Conservation (phyloP, 768 basidiomycete species). For the Tephrocybe rancida region DNA sequence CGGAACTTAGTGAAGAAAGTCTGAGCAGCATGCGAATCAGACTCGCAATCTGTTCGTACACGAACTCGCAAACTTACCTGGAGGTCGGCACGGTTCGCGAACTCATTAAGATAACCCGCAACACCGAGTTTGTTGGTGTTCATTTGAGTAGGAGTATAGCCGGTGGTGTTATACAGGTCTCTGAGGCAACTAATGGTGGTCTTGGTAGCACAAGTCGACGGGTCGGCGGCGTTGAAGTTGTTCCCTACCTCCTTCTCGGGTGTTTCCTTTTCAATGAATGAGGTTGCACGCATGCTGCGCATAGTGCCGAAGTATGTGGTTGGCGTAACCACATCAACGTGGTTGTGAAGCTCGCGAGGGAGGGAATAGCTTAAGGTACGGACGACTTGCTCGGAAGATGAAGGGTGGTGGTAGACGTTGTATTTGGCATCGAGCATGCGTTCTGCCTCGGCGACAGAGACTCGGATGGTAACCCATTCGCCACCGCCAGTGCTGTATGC, state of each 20-base stretch:
- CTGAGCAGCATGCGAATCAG: conserved; percentile 23
- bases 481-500: conserved; percentile 46
- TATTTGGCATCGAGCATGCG: conserved; percentile 63
- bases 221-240: conserved; percentile 32
- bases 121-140: conserved; percentile 58
- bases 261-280: conserved; percentile 40
- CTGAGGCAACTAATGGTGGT: conserved; percentile 64
- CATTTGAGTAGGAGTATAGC: conserved; percentile 46
- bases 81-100: conserved; percentile 58
- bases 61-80: conserved; percentile 30
- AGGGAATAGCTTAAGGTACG: conserved; percentile 65
- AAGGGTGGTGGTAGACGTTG: conserved; percentile 52
- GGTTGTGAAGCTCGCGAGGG: conserved; percentile 50
- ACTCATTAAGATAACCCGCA: conserved; percentile 58
- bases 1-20: conserved; percentile 56
- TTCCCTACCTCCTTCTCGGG: conserved; percentile 40
- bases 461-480: conserved; percentile 57
- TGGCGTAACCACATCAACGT: conserved; percentile 62
- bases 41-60: not conserved
- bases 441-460: conserved; percentile 60
- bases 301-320: conserved; percentile 66
- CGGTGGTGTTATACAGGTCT: conserved; percentile 51
- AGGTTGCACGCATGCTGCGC: conserved; percentile 53
- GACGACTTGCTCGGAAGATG: conserved; percentile 50
- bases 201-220: conserved; percentile 41